These are phyloP conservation scores for Euphorbia schlechtendalii DNA, from an alignment of 441 rosid genomes.

Conservation along the genomic window DNA sequence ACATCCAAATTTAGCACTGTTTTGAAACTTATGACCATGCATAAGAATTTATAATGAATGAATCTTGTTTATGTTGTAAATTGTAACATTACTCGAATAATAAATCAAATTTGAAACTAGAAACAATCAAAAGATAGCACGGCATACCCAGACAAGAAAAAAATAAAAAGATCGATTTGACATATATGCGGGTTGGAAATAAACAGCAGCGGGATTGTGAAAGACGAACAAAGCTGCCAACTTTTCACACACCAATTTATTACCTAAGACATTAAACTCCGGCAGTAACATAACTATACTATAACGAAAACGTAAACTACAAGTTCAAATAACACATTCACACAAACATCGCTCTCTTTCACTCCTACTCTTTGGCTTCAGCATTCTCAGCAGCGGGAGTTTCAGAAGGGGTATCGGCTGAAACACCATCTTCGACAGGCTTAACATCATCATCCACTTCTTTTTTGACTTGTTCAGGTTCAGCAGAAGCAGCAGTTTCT, in stretches of 20 bases:
- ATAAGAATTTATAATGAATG: too few species aligned
- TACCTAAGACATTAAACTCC: not conserved
- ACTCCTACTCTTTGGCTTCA: constrained; percentile 29
- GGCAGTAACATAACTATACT: constrained; percentile 10
- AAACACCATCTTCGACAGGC: constrained; percentile 13
- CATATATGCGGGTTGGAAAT: too few species aligned
- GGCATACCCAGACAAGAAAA: too few species aligned
- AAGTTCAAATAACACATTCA: constrained; percentile 10
- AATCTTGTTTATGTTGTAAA: too few species aligned
- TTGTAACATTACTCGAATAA: too few species aligned
- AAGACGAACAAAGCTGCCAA: not conserved
- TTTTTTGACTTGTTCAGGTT: constrained; percentile 28
- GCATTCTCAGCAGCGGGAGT: constrained; percentile 15
- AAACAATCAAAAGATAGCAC: too few species aligned
- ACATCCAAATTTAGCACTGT: too few species aligned
- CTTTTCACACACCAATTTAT: constrained; percentile 3
- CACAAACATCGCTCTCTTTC: not conserved
- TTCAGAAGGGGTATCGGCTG: constrained; percentile 22
- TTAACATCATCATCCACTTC: constrained; percentile 37
- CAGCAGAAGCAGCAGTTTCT: constrained; percentile 36
- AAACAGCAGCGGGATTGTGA: too few species aligned
- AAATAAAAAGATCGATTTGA: too few species aligned
- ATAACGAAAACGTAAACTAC: constrained; percentile 13
- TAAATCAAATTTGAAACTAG: too few species aligned
- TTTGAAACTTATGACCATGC: too few species aligned